Conservation (phyloP, 345 rosid species). For the Hibiscus syriacus region DNA sequence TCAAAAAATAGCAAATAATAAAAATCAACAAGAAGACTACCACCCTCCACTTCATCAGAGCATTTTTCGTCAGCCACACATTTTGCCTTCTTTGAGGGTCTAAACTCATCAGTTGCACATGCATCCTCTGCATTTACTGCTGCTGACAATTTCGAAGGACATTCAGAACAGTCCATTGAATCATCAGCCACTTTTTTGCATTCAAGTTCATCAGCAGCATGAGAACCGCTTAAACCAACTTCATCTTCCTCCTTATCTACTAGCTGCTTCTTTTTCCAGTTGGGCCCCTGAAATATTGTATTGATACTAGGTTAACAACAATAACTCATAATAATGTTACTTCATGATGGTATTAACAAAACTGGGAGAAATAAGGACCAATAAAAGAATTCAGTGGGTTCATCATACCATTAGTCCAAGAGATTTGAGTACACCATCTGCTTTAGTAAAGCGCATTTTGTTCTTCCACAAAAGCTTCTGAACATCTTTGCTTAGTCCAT, state of each 20-base stretch:
- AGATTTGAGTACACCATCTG: conserved; percentile 61
- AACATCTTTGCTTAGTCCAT: conserved; percentile 65
- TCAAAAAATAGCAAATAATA: background rate
- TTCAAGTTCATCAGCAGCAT: conserved; percentile 22
- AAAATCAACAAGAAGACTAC: conserved; percentile 20
- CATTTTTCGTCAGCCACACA: conserved; percentile 30
- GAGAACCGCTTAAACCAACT: conserved; percentile 15
- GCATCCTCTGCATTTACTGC: conserved; percentile 28
- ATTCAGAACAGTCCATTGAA: conserved; percentile 25
- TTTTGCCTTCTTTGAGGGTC: conserved; percentile 69
- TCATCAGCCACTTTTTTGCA: conserved; percentile 16
- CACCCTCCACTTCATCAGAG: conserved; percentile 29
- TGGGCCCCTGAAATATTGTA: conserved; percentile 33
- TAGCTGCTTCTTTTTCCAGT: conserved; percentile 33
- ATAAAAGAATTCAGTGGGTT: background rate
- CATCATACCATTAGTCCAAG: conserved; percentile 67
- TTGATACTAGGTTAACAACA: background rate
- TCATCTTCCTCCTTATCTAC: conserved; percentile 32
- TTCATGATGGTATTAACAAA: background rate
- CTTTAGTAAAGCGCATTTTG: conserved; percentile 61
- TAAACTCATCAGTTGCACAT: conserved; percentile 32
- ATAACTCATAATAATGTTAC: background rate
- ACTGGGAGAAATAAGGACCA: background rate
- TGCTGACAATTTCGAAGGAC: conserved; percentile 17
- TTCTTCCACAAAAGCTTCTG: conserved; percentile 91